phyloP scores from a whole-genome alignment of 2,329 filamentous ascomycete genomes.

The Beauveria rudraprayagi region DNA sequence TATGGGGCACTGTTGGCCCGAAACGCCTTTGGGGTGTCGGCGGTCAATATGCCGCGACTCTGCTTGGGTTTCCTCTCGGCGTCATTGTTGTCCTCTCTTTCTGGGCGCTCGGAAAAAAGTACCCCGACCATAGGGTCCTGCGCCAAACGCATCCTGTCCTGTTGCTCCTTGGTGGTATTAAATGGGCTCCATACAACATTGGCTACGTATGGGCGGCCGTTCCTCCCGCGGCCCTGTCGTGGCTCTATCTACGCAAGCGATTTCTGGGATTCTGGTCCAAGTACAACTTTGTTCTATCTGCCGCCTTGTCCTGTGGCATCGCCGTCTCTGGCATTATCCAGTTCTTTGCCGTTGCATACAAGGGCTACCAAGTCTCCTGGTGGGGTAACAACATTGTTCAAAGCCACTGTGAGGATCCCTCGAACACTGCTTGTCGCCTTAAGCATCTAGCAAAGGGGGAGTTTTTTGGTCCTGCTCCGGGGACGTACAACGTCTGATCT shows the following conservation, averaged over 20 bases:
- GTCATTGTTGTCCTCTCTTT: conserved; percentile 26
- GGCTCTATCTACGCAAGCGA: conserved; percentile 37
- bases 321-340: conserved; percentile 34
- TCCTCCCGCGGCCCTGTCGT: conserved; percentile 38
- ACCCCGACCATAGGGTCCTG: conserved; percentile 23
- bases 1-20: conserved; percentile 45
- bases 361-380: conserved; percentile 29
- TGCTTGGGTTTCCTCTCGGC: conserved; percentile 33
- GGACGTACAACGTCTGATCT: conserved; percentile 3
- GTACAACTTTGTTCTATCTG: conserved; percentile 33
- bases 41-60: conserved; percentile 26
- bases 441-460: conserved; percentile 16
- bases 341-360: conserved; percentile 35
- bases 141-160: conserved; percentile 35
- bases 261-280: conserved; percentile 42
- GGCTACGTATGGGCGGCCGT: conserved; percentile 41
- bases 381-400: conserved; percentile 29
- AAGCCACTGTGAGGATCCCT: conserved; percentile 30
- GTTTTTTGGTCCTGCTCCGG: conserved; percentile 20
- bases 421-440: conserved; percentile 17
- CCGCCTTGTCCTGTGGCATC: conserved; percentile 33
- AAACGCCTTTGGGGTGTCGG: conserved; percentile 31
- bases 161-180: conserved; percentile 30
- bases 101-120: conserved; percentile 28
- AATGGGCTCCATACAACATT: conserved; percentile 37